A percentile compares a stretch with the other conserved stretches of the same genome.
phyloP scores from a whole-genome alignment of 305 asterid species.

The Rubia peregrina region DNA sequence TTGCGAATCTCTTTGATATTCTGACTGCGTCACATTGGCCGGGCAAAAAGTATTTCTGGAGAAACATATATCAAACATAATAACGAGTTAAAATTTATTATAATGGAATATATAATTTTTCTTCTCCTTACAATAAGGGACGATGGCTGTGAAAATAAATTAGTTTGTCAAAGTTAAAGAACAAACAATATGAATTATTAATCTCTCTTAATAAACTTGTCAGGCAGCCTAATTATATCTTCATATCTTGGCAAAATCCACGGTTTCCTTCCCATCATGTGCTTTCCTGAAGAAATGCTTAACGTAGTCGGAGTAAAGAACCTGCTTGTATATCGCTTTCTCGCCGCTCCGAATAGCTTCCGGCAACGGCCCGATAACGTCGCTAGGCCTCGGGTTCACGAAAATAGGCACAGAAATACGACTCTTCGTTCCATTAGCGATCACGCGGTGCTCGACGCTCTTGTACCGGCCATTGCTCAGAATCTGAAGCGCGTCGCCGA shows the following conservation, averaged over 20 bases:
- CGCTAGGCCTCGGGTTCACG: constrained; percentile 20
- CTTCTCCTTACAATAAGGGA: no score
- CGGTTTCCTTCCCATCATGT: constrained; percentile 20
- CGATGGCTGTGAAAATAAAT: no score
- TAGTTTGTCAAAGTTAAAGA: no score
- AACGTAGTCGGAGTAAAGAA: constrained; percentile 24
- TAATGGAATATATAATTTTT: no score
- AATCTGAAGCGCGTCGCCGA: constrained; percentile 26
- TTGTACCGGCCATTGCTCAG: constrained; percentile 24
- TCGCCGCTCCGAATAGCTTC: constrained; percentile 22
- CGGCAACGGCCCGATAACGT: constrained; percentile 11
- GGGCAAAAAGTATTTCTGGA: no score
- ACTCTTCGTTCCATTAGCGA: constrained; percentile 16
- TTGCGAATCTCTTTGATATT: no score
- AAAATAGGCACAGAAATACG: constrained; percentile 25
- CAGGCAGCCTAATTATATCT: no score
- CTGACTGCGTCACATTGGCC: no score
- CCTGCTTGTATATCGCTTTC: constrained; percentile 19
- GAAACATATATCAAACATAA: no score
- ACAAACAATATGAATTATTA: no score
- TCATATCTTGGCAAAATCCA: constrained; percentile 26
- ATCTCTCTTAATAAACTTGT: no score
- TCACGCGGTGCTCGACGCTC: constrained; percentile 23
- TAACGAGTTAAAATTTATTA: no score
- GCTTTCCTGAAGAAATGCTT: constrained; percentile 30